Conservation (phyloP, 495 filamentous ascomycete genomes). For the Neurospora sp. region DNA sequence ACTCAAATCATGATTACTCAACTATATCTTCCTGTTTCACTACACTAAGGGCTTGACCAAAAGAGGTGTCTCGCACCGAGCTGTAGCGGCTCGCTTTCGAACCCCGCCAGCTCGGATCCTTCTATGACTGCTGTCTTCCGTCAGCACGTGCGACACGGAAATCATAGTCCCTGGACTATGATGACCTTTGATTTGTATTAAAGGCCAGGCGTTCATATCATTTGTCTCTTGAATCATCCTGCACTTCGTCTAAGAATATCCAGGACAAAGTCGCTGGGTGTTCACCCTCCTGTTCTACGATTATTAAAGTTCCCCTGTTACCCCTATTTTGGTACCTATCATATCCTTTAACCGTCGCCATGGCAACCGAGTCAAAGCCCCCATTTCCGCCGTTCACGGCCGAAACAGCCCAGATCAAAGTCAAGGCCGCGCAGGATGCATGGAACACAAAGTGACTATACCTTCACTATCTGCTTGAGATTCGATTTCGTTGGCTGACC, state of each 20-base stretch:
- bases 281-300: neutral
- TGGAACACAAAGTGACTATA: conserved; percentile 68
- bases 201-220: neutral
- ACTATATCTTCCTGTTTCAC: neutral
- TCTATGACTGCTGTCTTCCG: neutral
- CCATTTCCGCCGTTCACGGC: conserved; percentile 70
- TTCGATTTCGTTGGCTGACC: neutral
- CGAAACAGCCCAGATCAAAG: conserved; percentile 64
- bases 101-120: neutral
- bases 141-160: neutral
- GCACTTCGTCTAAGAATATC: neutral
- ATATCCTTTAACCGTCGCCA: neutral
- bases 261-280: neutral
- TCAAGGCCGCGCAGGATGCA: conserved; percentile 74
- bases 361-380: conserved; percentile 19
- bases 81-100: neutral
- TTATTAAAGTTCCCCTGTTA: neutral
- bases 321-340: neutral
- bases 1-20: neutral
- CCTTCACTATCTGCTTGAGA: neutral
- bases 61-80: neutral
- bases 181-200: neutral
- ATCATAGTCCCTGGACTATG: neutral
- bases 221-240: neutral
- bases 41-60: neutral